These are phyloP conservation scores for Lunularia cruciata DNA, from an alignment of 225 moss, liverwort and hornwort species.

Conservation along the genomic window DNA sequence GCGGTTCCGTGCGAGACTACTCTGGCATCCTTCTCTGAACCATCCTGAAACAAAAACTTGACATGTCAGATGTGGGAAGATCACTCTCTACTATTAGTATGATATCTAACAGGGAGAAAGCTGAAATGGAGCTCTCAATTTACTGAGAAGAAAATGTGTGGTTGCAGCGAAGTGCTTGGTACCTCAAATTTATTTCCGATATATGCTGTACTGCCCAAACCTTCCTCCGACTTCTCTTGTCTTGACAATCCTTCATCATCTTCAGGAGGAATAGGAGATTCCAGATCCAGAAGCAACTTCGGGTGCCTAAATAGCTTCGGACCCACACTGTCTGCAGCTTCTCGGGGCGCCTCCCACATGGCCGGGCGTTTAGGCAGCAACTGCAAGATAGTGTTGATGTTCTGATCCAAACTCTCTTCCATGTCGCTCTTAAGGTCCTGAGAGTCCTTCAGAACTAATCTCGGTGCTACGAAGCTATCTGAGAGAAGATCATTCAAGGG, in stretches of 20 bases:
- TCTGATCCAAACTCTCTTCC: conserved; percentile 33
- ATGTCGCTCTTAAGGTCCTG: conserved; percentile 27
- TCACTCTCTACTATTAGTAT: too few relatives aligned
- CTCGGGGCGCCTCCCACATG: conserved; percentile 6
- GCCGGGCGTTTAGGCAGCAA: conserved; percentile 32
- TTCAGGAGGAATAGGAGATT: conserved; percentile 38
- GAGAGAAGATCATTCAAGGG: conserved; percentile 45
- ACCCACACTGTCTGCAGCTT: conserved; percentile 15
- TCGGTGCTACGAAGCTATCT: conserved; percentile 37
- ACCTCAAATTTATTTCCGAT: conserved; percentile 23
- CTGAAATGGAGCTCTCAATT: too few relatives aligned
- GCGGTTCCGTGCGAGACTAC: background rate
- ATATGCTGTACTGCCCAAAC: conserved; percentile 6
- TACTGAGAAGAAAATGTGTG: too few relatives aligned
- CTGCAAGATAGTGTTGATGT: conserved; percentile 30
- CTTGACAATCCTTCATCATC: conserved; percentile 26
- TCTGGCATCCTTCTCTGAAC: conserved; percentile 13
- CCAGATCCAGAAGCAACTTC: conserved; percentile 41
- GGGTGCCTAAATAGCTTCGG: conserved; percentile 19
- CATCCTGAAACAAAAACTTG: conserved; percentile 25
- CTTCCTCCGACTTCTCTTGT: conserved; percentile 9
- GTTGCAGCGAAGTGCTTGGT: too few relatives aligned
- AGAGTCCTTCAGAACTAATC: conserved; percentile 38
- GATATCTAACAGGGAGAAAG: background rate
- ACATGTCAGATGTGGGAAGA: background rate